Base-by-base conservation (phyloP, 1,139 yeast species). In the Yamadazyma dushanensis region DNA sequence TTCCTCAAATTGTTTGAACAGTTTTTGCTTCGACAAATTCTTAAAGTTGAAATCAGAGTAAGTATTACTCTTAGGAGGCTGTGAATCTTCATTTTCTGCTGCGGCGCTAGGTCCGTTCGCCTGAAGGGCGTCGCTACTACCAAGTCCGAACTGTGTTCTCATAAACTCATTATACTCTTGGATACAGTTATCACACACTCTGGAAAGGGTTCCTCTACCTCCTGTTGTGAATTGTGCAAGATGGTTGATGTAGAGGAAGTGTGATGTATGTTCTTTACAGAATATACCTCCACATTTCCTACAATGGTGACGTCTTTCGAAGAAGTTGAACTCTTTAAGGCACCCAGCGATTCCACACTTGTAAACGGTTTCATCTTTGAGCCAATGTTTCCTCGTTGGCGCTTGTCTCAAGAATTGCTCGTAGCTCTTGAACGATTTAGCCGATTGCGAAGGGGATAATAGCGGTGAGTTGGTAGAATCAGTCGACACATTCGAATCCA, bases 301-400 rank as follows among this genome's bases (percentile, higher is more conserved):
- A 56, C 97, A 90, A 61, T 90, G 97, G 56, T 90, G 97, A 40
- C 94, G 78, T 44, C 97, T 75, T 50, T 89, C 95, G 58, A 87
- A 77, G 52, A 84, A 80, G 33, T 85, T 78, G 58, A 85, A 77
- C 38, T 73, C 56, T 58, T 74, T 74, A 39, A 70, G 65, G 61
- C 97, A 89, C n/a, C 46, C 10, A 2, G 56, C 49, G 17, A 74
- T 72, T n/a, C 76, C 73, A 56, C 97, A 89, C 33, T 75, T 69
- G 31, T 66, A 61, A 19, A 86, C 78, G 11, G 73, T 57, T 31
- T 73, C 74, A 56, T 89, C 95, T 26, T 86, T 80, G 32, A 80
- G 66, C 97, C 97, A 89, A 57, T 89, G 96, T 26, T 63, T 66
- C 36, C 78, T 65, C 0, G 84, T 76, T 2, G 89, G 88, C 2